Evolutionary conservation across 1,284 basidiomycete species (phyloP).

Genomic region (Cutaneotrichosporon dermatis): DNA sequence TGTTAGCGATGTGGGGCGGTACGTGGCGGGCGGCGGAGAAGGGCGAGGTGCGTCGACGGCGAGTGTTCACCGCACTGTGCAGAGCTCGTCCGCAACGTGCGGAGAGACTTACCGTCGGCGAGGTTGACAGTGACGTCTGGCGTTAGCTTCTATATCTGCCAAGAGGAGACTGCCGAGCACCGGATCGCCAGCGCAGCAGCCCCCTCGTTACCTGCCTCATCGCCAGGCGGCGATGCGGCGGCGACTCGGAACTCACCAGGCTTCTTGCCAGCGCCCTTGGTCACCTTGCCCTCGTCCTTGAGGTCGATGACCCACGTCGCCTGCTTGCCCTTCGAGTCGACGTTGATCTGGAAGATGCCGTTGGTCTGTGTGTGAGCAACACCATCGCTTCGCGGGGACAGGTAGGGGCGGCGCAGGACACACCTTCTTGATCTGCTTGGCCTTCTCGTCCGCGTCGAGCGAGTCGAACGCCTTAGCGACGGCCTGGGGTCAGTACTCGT

Average conservation of each 20-base stretch:
- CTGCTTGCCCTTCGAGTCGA: slow-evolving; percentile 72
- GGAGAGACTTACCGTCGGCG: slow-evolving; percentile 37
- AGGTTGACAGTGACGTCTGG: slow-evolving; percentile 49
- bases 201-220: too few relatives aligned
- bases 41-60: too few relatives aligned
- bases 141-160: background rate
- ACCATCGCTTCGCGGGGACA: too few relatives aligned
- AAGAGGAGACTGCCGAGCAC: too few relatives aligned
- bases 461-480: slow-evolving; percentile 62
- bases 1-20: background rate
- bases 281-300: slow-evolving; percentile 79
- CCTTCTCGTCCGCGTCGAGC: slow-evolving; percentile 69
- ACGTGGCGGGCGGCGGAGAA: too few relatives aligned
- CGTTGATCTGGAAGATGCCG: slow-evolving; percentile 82
- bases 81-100: too few relatives aligned
- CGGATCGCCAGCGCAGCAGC: background rate
- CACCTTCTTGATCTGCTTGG: slow-evolving; percentile 81
- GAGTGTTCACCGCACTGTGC: too few relatives aligned
- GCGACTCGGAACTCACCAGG: slow-evolving; percentile 34
- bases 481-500: slow-evolving; percentile 22
- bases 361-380: slow-evolving; percentile 60
- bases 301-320: slow-evolving; percentile 83
- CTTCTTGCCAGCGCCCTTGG: slow-evolving; percentile 67
- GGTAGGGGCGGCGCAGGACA: background rate
- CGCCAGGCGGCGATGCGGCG: too few relatives aligned